A percentile compares a stretch with the other conserved stretches of the same genome.
Evolutionary conservation across 768 basidiomycete species (phyloP).

Genomic region (Collybia sp.): DNA sequence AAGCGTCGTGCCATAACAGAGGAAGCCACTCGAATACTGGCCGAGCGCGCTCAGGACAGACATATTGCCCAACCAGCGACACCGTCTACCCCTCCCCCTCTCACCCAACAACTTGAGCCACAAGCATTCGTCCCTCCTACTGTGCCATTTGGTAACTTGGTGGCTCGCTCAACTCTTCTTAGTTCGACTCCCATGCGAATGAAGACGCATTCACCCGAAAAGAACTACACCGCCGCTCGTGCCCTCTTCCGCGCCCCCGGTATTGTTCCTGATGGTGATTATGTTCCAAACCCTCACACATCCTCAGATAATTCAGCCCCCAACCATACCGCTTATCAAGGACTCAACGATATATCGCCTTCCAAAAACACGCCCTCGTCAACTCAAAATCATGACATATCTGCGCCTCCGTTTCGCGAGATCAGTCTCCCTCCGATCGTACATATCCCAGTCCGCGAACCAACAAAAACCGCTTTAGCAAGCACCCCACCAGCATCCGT

Average conservation of each 20-base stretch:
- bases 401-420: background rate
- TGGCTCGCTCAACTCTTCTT: too few species aligned
- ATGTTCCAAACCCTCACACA: too few species aligned
- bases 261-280: too few species aligned
- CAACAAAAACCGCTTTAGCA: background rate
- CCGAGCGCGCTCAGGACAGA: conserved; percentile 19
- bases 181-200: too few species aligned
- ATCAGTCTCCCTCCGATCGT: background rate
- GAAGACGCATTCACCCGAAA: too few species aligned
- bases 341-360: background rate
- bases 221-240: too few species aligned
- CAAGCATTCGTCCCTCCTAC: too few species aligned
- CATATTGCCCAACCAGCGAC: background rate
- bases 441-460: background rate
- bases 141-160: too few species aligned
- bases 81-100: background rate
- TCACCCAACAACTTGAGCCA: background rate
- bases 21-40: conserved; percentile 19
- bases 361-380: background rate
- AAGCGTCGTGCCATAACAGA: conserved; percentile 24
- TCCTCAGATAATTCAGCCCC: too few species aligned
- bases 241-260: too few species aligned
- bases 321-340: background rate
- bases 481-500: background rate
- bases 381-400: too few species aligned